A percentile compares a stretch with the other conserved stretches of the same genome.
Conservation (phyloP, 805 yeast genomes). For the Komagataella mondaviorum region DNA sequence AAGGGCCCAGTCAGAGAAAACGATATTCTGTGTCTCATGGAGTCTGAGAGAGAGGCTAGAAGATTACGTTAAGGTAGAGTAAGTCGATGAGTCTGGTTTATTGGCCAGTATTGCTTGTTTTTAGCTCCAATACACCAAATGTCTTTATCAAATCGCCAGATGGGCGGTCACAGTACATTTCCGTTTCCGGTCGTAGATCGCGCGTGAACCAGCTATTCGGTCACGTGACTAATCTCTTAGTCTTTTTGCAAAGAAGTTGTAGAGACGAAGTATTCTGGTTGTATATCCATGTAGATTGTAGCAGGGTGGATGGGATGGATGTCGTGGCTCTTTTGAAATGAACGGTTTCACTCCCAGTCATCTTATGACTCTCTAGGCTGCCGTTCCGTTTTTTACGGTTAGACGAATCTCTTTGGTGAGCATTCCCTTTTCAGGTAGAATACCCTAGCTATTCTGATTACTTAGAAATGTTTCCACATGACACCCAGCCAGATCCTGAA, state of each 20-base stretch:
- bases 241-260: not conserved
- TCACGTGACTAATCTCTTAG: not conserved
- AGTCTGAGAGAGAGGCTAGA: constrained; percentile 21
- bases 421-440: too few relatives aligned
- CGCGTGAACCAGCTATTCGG: not conserved
- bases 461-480: not conserved
- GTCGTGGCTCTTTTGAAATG: too few relatives aligned
- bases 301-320: too few relatives aligned
- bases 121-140: not conserved
- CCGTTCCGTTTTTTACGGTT: too few relatives aligned
- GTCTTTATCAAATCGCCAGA: not conserved
- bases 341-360: too few relatives aligned
- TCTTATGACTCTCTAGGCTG: too few relatives aligned
- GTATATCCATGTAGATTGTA: too few relatives aligned
- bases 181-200: not conserved
- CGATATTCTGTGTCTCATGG: constrained; percentile 22
- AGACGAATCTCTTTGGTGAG: too few relatives aligned
- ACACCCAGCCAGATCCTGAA: not conserved
- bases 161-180: not conserved
- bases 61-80: constrained; percentile 16
- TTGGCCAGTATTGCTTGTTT: not conserved
- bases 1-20: constrained; percentile 37
- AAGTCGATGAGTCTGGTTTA: not conserved
- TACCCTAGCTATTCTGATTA: too few relatives aligned
- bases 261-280: not conserved